phyloP scores from a whole-genome alignment of 805 yeast genomes.

The Saturnispora sanitii region DNA sequence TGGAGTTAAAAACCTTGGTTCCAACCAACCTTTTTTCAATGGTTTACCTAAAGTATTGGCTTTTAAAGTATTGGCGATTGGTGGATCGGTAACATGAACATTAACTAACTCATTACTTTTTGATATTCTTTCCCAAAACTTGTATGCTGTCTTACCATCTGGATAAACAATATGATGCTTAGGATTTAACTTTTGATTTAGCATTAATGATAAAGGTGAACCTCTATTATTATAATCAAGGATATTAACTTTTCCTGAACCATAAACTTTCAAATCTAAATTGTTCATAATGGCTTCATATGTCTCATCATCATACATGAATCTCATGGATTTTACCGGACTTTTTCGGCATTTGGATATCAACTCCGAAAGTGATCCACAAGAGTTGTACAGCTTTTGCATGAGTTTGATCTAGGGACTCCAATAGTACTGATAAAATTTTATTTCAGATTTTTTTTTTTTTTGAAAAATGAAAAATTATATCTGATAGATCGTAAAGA shows the following conservation, averaged over 20 bases:
- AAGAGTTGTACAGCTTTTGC: conserved; percentile 12
- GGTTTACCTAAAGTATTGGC: conserved; percentile 20
- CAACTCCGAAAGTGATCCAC: conserved; percentile 7
- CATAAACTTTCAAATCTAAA: conserved; percentile 25
- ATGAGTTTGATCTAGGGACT: conserved; percentile 2
- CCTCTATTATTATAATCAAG: conserved; percentile 54
- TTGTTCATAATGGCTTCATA: conserved; percentile 34
- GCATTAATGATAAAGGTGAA: conserved; percentile 49
- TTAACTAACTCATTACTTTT: conserved; percentile 10
- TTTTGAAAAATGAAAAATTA: not conserved
- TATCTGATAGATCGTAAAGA: not conserved
- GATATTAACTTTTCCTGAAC: conserved; percentile 33
- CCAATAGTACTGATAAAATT: not conserved
- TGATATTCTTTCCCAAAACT: conserved; percentile 19
- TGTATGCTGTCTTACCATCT: conserved; percentile 13
- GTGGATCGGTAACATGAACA: conserved; percentile 13
- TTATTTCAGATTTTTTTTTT: not conserved
- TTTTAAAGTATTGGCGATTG: conserved; percentile 14
- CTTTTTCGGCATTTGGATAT: not conserved
- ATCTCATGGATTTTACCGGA: conserved; percentile 9
- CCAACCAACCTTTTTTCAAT: conserved; percentile 34
- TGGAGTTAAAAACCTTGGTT: conserved; percentile 21
- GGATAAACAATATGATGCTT: conserved; percentile 47
- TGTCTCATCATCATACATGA: conserved; percentile 12
- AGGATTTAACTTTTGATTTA: conserved; percentile 56